Percentiles rank a stretch among this genome's conserved stretches.
These are phyloP conservation scores for Sporothrix luriei DNA, from an alignment of 2,329 filamentous ascomycete genomes.

Conservation along the genomic window DNA sequence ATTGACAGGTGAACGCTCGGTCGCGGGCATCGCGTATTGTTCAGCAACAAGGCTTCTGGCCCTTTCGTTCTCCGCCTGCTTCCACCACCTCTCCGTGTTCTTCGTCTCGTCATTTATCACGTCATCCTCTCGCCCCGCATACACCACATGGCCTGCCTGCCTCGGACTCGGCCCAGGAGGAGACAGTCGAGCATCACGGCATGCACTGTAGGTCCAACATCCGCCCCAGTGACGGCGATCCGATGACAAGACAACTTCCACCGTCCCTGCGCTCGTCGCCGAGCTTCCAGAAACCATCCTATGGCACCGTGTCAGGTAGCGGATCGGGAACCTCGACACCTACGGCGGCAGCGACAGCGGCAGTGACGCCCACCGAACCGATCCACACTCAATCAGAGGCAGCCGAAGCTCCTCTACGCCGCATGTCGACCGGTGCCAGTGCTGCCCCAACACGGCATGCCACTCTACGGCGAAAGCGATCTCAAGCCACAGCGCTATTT, in stretches of 20 bases:
- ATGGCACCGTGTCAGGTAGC: conserved; percentile 40
- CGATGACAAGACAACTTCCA: conserved; percentile 39
- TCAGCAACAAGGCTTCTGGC: conserved; percentile 15
- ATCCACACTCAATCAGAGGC: neutral
- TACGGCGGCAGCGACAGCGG: neutral
- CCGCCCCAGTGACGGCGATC: conserved; percentile 33
- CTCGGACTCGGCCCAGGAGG: conserved; percentile 21
- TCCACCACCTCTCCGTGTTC: neutral
- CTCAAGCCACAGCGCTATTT: conserved; percentile 33
- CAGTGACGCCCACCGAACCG: conserved; percentile 3
- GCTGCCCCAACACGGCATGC: conserved; percentile 24
- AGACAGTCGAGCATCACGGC: conserved; percentile 29
- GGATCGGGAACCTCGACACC: conserved; percentile 11
- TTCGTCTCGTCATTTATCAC: neutral
- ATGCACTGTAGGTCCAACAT: conserved; percentile 30
- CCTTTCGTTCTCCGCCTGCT: conserved; percentile 20
- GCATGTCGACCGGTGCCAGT: conserved; percentile 17
- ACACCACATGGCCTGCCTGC: conserved; percentile 29
- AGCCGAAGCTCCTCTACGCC: neutral
- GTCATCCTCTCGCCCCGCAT: neutral
- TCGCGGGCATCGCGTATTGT: conserved; percentile 11
- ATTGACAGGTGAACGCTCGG: conserved; percentile 5
- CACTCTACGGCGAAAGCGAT: conserved; percentile 32
- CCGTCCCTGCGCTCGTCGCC: conserved; percentile 42
- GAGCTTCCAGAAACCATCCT: conserved; percentile 42